Conservation (phyloP, 345 rosid species). For the Murraya paniculata region DNA sequence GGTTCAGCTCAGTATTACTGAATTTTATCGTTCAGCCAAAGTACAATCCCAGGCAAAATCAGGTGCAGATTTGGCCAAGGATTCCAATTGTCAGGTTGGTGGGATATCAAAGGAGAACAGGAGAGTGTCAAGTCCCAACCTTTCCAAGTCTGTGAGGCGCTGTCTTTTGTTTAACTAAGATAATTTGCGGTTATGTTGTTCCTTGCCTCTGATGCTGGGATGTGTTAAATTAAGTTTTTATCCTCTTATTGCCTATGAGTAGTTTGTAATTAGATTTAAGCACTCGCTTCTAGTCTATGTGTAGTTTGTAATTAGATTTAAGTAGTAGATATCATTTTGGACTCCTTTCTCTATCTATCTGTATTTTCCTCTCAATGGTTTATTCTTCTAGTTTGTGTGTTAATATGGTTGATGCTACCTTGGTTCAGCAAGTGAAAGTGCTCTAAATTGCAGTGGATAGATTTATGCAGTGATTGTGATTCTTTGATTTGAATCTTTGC, state of each 20-base stretch:
- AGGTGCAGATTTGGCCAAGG: slow-evolving; percentile 29
- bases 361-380: not conserved
- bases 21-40: slow-evolving; percentile 74
- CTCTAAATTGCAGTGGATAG: not conserved
- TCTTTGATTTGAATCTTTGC: not conserved
- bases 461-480: not conserved
- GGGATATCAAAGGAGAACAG: slow-evolving; percentile 41
- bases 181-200: not conserved
- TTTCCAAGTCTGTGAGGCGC: slow-evolving; percentile 73
- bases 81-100: slow-evolving; percentile 18
- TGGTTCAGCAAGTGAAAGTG: not conserved
- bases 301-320: not conserved
- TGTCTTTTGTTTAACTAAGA: slow-evolving; percentile 55
- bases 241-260: not conserved
- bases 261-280: not conserved
- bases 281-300: not conserved
- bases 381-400: not conserved
- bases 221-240: slow-evolving; percentile 12
- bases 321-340: not conserved
- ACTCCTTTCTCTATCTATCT: not conserved
- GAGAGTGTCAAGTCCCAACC: slow-evolving; percentile 38
- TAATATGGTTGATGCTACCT: not conserved
- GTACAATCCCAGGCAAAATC: slow-evolving; percentile 26
- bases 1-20: slow-evolving; percentile 61
- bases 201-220: not conserved